A percentile compares a stretch with the other conserved stretches of the same genome.
phyloP scores from a whole-genome alignment of 2,329 filamentous ascomycete genomes.

The Alternaria triticimaculans region DNA sequence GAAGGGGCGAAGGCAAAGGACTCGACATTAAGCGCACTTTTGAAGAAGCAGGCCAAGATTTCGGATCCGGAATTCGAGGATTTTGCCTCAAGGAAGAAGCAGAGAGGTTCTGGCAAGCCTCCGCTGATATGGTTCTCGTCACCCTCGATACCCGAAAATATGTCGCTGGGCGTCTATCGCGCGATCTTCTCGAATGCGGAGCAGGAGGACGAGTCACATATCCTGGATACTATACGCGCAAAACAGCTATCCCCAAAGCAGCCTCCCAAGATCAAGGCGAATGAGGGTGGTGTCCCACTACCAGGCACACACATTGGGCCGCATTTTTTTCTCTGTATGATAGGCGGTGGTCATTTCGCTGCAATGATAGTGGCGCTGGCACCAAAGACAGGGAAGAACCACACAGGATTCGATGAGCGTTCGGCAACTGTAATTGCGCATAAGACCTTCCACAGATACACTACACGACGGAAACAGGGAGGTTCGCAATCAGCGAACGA shows the following conservation, averaged over 20 bases:
- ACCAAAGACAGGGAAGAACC: conserved; percentile 75
- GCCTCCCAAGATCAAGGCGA: conserved; percentile 54
- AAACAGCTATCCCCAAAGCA: conserved; percentile 76
- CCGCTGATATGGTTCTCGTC: conserved; percentile 88
- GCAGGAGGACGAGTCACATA: conserved; percentile 65
- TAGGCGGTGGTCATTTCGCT: conserved; percentile 95
- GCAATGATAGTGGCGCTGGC: conserved; percentile 92
- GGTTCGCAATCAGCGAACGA: conserved; percentile 94
- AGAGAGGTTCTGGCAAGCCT: conserved; percentile 67
- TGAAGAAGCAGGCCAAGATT: conserved; percentile 84
- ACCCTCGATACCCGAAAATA: conserved; percentile 74
- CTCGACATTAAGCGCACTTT: conserved; percentile 73
- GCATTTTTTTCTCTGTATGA: conserved; percentile 97
- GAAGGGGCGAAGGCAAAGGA: conserved; percentile 62
- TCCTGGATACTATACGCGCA: conserved; percentile 72
- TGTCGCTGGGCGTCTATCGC: conserved; percentile 84
- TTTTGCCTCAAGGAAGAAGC: conserved; percentile 56
- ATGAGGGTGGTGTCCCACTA: conserved; percentile 65
- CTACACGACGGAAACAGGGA: conserved; percentile 93
- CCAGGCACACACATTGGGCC: conserved; percentile 70
- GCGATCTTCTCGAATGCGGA: conserved; percentile 78
- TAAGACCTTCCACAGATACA: conserved; percentile 98
- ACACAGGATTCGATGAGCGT: conserved; percentile 74
- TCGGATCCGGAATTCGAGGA: conserved; percentile 62
- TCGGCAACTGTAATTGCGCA: conserved; percentile 90